A percentile compares a stretch with the other conserved stretches of the same genome.
These are phyloP conservation scores for Rauvolfia tetraphylla DNA, from an alignment of 257 asterid genomes.

Conservation along the genomic window DNA sequence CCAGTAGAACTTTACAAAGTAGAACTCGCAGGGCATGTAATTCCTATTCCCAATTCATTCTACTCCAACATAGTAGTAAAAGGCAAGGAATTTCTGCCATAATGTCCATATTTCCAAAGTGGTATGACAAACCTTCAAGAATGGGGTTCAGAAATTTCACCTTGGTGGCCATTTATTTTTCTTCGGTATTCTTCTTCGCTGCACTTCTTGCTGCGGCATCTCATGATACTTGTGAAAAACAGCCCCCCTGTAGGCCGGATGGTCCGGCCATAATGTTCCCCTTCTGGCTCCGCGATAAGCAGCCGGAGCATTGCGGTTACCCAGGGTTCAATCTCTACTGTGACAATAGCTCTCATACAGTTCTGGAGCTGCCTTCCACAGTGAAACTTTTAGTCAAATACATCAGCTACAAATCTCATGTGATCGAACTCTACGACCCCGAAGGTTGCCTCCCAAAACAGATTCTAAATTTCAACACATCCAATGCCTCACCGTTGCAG, in stretches of 20 bases:
- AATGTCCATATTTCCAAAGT: background rate
- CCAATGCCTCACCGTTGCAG: background rate
- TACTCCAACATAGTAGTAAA: no score
- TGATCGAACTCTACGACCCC: background rate
- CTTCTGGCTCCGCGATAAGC: slow-evolving; percentile 1
- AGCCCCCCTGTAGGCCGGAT: background rate
- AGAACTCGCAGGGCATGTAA: no score
- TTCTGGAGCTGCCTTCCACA: slow-evolving; percentile 4
- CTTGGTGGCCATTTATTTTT: background rate
- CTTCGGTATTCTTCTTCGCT: background rate
- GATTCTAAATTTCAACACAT: background rate
- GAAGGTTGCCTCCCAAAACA: background rate
- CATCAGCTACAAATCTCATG: slow-evolving; percentile 6
- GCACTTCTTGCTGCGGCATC: background rate
- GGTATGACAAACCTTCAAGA: background rate
- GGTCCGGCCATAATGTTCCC: slow-evolving; percentile 18
- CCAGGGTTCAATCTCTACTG: slow-evolving; percentile 9
- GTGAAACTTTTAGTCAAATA: background rate
- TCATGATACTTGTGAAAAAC: background rate
- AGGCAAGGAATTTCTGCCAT: no score
- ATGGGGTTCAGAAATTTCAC: background rate
- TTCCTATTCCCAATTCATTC: no score
- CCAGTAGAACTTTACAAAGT: no score
- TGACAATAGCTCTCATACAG: background rate
- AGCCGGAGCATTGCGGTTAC: slow-evolving; percentile 12